Evolutionary conservation across 2,329 filamentous ascomycete genomes (phyloP).

Genomic region (Exutisphaerella laricina): DNA sequence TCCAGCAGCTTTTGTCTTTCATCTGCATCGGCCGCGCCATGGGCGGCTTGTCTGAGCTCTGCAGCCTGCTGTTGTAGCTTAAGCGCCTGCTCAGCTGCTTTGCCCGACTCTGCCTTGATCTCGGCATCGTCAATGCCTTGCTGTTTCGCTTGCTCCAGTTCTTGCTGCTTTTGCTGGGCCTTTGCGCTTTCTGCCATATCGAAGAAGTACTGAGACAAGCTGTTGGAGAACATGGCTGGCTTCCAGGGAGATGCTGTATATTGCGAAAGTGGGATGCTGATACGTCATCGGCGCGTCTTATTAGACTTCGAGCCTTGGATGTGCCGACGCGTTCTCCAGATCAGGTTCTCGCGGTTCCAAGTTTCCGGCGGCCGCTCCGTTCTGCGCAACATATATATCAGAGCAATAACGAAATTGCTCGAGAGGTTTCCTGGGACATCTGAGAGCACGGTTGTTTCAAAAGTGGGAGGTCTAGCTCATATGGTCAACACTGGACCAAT

Average conservation of each 20-base stretch:
- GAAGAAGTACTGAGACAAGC: conserved; percentile 3
- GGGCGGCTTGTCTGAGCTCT: conserved; percentile 27
- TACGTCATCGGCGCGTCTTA: conserved; percentile 3
- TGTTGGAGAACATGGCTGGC: conserved; percentile 1
- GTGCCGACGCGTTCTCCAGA: background rate
- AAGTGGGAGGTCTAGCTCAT: no score
- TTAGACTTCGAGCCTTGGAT: background rate
- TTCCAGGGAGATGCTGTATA: conserved; percentile 3
- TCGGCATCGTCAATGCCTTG: conserved; percentile 15
- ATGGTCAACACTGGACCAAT: no score
- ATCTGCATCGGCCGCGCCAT: conserved; percentile 28
- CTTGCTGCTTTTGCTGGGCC: conserved; percentile 1
- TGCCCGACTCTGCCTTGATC: conserved; percentile 25
- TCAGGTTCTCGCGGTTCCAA: background rate
- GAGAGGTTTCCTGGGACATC: no score
- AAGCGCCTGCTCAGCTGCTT: conserved; percentile 24
- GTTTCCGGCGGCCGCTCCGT: background rate
- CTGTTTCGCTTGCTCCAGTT: background rate
- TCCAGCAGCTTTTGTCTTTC: conserved; percentile 32
- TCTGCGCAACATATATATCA: no score
- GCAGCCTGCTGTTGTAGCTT: conserved; percentile 25
- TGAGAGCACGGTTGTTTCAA: no score
- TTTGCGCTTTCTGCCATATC: conserved; percentile 2
- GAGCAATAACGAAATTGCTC: no score
- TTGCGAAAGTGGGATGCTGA: background rate